Percentiles rank a stretch among this genome's conserved stretches.
These are phyloP conservation scores for Salpingoeca rosetta DNA, from an alignment of 78 protist species.

Conservation along the genomic window DNA sequence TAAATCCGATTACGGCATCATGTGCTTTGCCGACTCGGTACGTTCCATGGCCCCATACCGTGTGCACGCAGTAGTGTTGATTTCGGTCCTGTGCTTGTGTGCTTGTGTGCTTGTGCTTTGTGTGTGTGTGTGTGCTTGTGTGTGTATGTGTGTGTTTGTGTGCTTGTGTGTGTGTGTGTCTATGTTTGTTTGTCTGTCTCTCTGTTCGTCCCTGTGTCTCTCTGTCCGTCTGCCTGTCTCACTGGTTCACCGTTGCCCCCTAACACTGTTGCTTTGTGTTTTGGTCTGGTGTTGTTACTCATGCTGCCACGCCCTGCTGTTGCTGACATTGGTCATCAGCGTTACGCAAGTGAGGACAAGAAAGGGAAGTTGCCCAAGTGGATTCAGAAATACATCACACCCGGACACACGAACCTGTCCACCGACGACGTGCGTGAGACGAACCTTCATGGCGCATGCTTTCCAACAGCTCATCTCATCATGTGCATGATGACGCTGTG, in stretches of 20 bases:
- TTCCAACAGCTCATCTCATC: not conserved
- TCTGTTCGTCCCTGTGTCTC: no score
- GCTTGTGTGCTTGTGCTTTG: no score
- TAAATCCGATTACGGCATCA: conserved; percentile 94
- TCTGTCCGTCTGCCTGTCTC: no score
- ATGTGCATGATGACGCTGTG: no score
- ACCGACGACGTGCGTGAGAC: conserved; percentile 12
- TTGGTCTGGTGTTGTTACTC: not conserved
- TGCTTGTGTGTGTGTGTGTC: no score
- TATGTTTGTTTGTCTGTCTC: no score
- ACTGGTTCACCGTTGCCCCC: not conserved
- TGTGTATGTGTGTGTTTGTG: no score
- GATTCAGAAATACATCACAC: conserved; percentile 46
- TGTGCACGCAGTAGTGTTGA: not conserved
- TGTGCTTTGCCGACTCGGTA: conserved; percentile 90
- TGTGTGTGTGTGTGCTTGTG: no score
- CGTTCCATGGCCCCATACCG: conserved; percentile 1
- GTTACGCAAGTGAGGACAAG: conserved; percentile 44
- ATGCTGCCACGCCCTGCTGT: not conserved
- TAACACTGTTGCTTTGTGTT: not conserved
- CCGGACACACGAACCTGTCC: conserved; percentile 18
- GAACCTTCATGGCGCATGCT: no score
- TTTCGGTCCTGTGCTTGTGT: not conserved
- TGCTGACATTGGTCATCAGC: not conserved
- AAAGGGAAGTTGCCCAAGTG: conserved; percentile 62